Evolutionary conservation across 495 filamentous ascomycete species (phyloP).

Genomic region (Entonaema liquescens): DNA sequence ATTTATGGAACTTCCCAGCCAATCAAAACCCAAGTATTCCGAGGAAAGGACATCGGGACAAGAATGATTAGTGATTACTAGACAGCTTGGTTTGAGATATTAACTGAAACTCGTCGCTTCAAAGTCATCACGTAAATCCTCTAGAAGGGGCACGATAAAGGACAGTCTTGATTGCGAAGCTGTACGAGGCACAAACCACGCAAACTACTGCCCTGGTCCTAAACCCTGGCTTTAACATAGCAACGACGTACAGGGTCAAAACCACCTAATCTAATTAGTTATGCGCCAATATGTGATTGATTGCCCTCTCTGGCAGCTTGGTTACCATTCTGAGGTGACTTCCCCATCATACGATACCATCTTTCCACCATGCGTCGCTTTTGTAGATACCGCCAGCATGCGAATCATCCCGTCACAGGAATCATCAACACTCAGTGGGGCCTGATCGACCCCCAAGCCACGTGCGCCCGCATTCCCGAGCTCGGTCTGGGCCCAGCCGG

Average conservation of each 20-base stretch:
- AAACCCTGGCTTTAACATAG: neutral
- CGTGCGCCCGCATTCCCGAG: slow-evolving; percentile 55
- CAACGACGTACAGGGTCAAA: neutral
- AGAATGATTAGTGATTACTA: no score
- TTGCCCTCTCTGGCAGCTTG: neutral
- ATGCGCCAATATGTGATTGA: neutral
- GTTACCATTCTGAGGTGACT: slow-evolving; percentile 16
- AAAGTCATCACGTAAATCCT: neutral
- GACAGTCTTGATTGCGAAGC: neutral
- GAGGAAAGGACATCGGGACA: neutral
- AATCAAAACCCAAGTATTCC: neutral
- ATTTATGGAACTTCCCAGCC: neutral
- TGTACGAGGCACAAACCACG: neutral
- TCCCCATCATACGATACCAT: slow-evolving; percentile 38
- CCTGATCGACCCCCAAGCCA: slow-evolving; percentile 48
- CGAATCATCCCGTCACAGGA: slow-evolving; percentile 49
- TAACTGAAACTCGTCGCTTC: neutral
- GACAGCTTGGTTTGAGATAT: neutral
- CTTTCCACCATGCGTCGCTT: slow-evolving; percentile 53
- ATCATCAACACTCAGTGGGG: slow-evolving; percentile 47
- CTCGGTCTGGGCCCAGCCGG: slow-evolving; percentile 56
- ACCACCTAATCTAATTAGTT: neutral
- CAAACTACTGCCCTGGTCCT: neutral
- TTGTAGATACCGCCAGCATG: slow-evolving; percentile 49
- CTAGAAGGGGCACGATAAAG: neutral